phyloP scores from a whole-genome alignment of 805 yeast species.

The Saccharomycopsis oosterbeekiorum region DNA sequence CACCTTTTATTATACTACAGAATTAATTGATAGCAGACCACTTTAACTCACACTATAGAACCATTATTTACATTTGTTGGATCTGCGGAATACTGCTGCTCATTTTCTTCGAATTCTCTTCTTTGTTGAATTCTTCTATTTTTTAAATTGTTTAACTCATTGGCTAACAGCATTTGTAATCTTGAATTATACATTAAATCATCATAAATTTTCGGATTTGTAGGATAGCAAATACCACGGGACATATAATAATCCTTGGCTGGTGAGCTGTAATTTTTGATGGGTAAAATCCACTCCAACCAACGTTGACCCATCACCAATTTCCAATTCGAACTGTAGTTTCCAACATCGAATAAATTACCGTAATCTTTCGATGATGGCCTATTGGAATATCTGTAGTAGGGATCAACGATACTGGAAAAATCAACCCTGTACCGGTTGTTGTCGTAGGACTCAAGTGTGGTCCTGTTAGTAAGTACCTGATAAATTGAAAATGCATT shows the following conservation, averaged over 20 bases:
- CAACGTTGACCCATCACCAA: slow-evolving; percentile 63
- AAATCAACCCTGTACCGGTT: slow-evolving; percentile 37
- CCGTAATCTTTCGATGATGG: slow-evolving; percentile 39
- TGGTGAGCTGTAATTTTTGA: slow-evolving; percentile 17
- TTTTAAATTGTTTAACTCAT: slow-evolving; percentile 10
- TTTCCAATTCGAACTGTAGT: slow-evolving; percentile 43
- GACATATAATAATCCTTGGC: slow-evolving; percentile 7
- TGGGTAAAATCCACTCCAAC: slow-evolving; percentile 67
- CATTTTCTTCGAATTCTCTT: not conserved
- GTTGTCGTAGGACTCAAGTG: slow-evolving; percentile 64
- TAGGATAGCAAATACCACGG: slow-evolving; percentile 16
- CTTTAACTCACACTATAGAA: not conserved
- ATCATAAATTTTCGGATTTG: slow-evolving; percentile 11
- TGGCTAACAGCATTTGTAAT: slow-evolving; percentile 16
- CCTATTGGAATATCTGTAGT: slow-evolving; percentile 31
- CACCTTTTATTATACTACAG: too few relatives aligned
- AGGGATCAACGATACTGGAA: slow-evolving; percentile 26
- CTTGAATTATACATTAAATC: slow-evolving; percentile 14
- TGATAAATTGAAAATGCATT: slow-evolving; percentile 49
- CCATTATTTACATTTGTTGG: not conserved
- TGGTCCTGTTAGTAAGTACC: slow-evolving; percentile 57
- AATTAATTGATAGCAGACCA: not conserved
- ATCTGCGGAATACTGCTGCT: not conserved
- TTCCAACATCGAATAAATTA: slow-evolving; percentile 73
- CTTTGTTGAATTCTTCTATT: slow-evolving; percentile 6